Percentiles rank a stretch among this genome's conserved stretches.
Conservation (phyloP, 1,139 yeast genomes). For the Sugiyamaella pinicola region DNA sequence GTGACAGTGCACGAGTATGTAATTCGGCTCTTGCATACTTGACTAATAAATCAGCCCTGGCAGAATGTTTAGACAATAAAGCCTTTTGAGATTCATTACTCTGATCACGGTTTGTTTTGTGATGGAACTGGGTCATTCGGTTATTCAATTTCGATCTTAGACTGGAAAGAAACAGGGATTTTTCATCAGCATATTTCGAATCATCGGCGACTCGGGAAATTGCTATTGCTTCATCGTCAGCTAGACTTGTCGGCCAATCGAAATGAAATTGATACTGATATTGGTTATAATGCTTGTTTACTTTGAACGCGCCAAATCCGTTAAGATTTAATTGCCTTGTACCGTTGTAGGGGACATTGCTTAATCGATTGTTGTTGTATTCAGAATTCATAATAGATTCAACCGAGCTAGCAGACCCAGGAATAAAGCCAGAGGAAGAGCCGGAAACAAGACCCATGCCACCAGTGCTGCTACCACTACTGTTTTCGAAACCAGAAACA, state of each 20-base stretch:
- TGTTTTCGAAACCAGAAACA: neutral
- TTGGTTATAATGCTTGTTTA: constrained; percentile 2
- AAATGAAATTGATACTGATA: constrained; percentile 8
- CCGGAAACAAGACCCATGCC: no score
- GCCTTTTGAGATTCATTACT: constrained; percentile 12
- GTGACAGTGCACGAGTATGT: constrained; percentile 21
- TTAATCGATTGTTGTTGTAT: neutral
- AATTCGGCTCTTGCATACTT: constrained; percentile 18
- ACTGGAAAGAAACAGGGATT: constrained; percentile 12
- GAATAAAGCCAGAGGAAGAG: no score
- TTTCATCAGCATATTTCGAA: constrained; percentile 9
- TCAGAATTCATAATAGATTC: no score
- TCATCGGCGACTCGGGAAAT: constrained; percentile 13
- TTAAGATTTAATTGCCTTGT: constrained; percentile 6
- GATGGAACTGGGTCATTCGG: constrained; percentile 7
- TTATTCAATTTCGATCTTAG: constrained; percentile 11
- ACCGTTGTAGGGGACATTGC: constrained; percentile 2
- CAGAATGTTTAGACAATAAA: constrained; percentile 7
- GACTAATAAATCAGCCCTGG: constrained; percentile 13
- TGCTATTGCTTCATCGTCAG: constrained; percentile 12
- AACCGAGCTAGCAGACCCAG: no score
- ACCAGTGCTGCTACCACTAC: no score
- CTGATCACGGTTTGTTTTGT: neutral
- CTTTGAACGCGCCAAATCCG: constrained; percentile 14
- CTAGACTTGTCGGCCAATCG: constrained; percentile 16